Base-by-base conservation (phyloP, 352 stramenopile species). In the Phytopythium sindhum region DNA sequence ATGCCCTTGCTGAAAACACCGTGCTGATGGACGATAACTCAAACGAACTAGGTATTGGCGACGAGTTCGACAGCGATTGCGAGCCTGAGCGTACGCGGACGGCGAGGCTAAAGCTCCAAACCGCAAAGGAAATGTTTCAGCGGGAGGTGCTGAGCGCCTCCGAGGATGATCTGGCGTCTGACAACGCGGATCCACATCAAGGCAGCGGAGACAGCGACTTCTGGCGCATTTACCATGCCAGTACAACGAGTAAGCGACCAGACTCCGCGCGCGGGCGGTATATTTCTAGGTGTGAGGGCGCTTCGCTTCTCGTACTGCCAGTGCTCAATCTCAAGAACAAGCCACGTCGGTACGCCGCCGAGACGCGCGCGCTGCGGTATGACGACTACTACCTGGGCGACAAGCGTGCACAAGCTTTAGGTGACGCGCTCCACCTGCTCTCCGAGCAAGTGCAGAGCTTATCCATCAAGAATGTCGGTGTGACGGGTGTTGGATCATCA, bases 311-410 rank as follows among this genome's bases (percentile, higher is more conserved):
- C n/a, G 80, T 90, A 37, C 69, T 92, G 0, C 84, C 84, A 0
- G 74, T 89, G 21, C 70, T 92, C 14, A 81, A 90, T 51, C 63
- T 92, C 4, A 57, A 57, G 52, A 84, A 80, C 45, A 65, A 73
- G 26, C 50, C 74, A 9, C 73, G 60, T 1, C 71, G 80, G 8
- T 89, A 89, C 39, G 75, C 90, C 31, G 53, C 45, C 29, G 60
- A 61, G 21, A 72, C 60, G 0, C 79, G 81, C 39, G 56, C 70
- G 8, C 73, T 92, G 15, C 64, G 72, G 0, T 92, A 84, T 45
- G 77, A 86, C 65, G 90, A 92, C 61, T 92, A 90, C 60, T 92
- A 86, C 64, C 85, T 92, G 56, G 81, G 84, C 10, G 81, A 90
- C 59, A 75, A 85, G 48, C 77, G 81, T 1, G 81, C 84, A 1